phyloP scores from a whole-genome alignment of 2,329 filamentous ascomycete genomes.

The Dryadomyces quercivorus region DNA sequence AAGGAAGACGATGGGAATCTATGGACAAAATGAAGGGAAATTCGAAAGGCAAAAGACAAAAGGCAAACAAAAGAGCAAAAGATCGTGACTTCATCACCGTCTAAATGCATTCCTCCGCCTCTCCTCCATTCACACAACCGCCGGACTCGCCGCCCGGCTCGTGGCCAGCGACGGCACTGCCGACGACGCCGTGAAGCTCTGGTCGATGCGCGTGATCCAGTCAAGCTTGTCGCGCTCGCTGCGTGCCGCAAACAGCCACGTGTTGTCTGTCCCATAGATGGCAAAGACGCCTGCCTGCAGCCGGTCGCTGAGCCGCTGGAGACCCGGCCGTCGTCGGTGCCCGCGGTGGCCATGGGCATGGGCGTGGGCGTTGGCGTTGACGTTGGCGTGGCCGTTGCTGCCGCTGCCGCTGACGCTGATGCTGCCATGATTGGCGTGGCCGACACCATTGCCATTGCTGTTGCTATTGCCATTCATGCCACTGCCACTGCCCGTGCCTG shows the following conservation, averaged over 20 bases:
- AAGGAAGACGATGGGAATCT: not conserved
- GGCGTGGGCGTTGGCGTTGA: not conserved
- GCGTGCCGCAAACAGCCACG: constrained; percentile 83
- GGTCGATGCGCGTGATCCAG: constrained; percentile 92
- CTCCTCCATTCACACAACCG: not conserved
- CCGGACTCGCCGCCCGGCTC: constrained; percentile 26
- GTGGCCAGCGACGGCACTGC: constrained; percentile 28
- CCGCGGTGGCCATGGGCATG: constrained; percentile 1
- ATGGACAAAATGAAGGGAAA: not conserved
- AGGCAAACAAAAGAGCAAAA: not conserved
- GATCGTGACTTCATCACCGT: not conserved
- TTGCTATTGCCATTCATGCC: not conserved
- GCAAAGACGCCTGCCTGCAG: constrained; percentile 72
- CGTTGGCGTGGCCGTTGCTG: not conserved
- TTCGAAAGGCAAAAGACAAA: not conserved
- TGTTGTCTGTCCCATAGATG: constrained; percentile 87
- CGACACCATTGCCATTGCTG: not conserved
- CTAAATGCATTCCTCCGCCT: not conserved
- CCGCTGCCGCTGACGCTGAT: too few species aligned
- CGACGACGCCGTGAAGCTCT: constrained; percentile 39
- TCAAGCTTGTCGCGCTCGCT: constrained; percentile 89
- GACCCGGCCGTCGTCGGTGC: constrained; percentile 29
- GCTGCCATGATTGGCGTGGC: not conserved
- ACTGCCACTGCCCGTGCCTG: constrained; percentile 28
- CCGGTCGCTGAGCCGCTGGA: constrained; percentile 43